Evolutionary conservation across 768 basidiomycete species (phyloP).

Genomic region (Tulasnella sp.): DNA sequence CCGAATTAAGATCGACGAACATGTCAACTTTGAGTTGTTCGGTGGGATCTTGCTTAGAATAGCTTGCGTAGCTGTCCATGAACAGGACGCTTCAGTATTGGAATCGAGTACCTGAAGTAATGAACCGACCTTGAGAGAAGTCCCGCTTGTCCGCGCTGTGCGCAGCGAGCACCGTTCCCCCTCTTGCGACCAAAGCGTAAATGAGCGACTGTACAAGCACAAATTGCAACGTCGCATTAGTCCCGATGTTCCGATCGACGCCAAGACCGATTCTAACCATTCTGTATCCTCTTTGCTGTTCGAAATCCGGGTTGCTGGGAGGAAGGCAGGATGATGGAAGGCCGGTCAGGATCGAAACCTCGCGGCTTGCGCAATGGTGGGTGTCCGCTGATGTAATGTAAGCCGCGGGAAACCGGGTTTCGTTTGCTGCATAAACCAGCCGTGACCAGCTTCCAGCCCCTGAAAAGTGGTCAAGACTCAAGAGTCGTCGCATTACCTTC

Average conservation of each 20-base stretch:
- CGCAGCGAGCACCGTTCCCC: slow-evolving; percentile 81
- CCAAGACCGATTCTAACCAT: background rate
- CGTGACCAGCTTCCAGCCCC: no score
- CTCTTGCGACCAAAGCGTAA: slow-evolving; percentile 82
- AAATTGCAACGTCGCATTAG: background rate
- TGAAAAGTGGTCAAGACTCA: no score
- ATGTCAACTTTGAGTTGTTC: slow-evolving; percentile 65
- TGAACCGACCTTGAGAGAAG: slow-evolving; percentile 78
- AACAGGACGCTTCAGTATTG: background rate
- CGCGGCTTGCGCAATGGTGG: background rate
- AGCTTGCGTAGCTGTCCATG: slow-evolving; percentile 70
- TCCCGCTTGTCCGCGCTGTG: slow-evolving; percentile 79
- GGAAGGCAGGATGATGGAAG: background rate
- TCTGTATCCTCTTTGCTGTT: background rate
- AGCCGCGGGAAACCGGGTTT: background rate
- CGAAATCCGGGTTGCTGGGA: background rate
- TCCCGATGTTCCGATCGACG: background rate
- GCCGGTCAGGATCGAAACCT: background rate
- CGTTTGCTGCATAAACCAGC: no score
- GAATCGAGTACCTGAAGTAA: background rate
- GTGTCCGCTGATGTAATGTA: background rate
- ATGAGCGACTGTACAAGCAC: slow-evolving; percentile 57
- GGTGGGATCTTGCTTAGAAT: slow-evolving; percentile 96
- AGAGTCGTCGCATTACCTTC: no score
- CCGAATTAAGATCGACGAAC: slow-evolving; percentile 37